Conservation (phyloP, 1,284 basidiomycete species). For the Pholiota adiposa region DNA sequence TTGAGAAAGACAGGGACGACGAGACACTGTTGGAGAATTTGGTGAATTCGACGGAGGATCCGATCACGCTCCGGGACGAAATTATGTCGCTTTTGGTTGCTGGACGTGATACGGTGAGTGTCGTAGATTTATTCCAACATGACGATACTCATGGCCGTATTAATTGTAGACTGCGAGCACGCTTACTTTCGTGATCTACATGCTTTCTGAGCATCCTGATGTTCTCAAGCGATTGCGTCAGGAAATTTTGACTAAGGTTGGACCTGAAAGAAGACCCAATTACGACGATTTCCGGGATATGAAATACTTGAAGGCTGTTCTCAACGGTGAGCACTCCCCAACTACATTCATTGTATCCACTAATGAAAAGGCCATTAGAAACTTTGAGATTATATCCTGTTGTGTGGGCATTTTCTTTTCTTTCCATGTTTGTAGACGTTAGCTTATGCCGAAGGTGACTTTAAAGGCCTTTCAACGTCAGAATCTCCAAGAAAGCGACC, state of each 20-base stretch:
- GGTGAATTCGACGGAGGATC: constrained; percentile 37
- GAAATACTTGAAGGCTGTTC: constrained; percentile 46
- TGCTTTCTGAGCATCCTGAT: constrained; percentile 32
- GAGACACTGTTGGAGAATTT: constrained; percentile 46
- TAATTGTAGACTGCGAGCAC: constrained; percentile 32
- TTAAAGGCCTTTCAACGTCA: constrained; percentile 39
- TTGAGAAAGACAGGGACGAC: constrained; percentile 32
- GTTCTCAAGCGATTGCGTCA: constrained; percentile 28
- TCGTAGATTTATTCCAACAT: background rate
- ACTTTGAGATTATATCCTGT: constrained; percentile 49
- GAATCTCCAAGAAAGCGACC: constrained; percentile 13
- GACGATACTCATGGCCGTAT: background rate
- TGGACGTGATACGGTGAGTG: constrained; percentile 42
- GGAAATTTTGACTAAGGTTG: constrained; percentile 32
- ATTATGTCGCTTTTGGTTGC: constrained; percentile 44
- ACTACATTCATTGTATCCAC: background rate
- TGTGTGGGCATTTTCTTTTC: constrained; percentile 33
- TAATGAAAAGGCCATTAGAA: too few relatives aligned
- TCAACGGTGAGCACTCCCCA: constrained; percentile 28
- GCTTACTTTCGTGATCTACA: constrained; percentile 33
- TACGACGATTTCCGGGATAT: constrained; percentile 34
- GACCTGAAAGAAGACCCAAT: constrained; percentile 25
- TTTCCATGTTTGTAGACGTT: too few relatives aligned
- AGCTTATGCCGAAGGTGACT: background rate
- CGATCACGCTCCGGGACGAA: constrained; percentile 31